A percentile compares a stretch with the other conserved stretches of the same genome.
These are phyloP conservation scores for Chlamydomonas asymmetrica DNA, from an alignment of 139 green algal genomes.

Conservation along the genomic window DNA sequence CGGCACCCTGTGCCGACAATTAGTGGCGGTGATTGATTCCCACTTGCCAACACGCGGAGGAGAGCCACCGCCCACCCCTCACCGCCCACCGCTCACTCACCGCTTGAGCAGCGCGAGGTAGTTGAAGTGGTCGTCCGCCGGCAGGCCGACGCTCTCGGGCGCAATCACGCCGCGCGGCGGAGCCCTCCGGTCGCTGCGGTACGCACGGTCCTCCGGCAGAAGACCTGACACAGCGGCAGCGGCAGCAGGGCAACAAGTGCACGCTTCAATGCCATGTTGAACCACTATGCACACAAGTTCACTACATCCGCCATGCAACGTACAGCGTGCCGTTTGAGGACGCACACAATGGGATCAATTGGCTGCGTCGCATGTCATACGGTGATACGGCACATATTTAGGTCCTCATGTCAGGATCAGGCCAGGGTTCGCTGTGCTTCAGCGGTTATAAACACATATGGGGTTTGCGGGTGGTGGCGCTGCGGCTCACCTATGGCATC, in stretches of 20 bases:
- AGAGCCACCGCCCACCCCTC: too few species aligned
- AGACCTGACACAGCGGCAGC: not conserved
- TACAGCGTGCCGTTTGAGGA: not conserved
- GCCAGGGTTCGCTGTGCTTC: too few species aligned
- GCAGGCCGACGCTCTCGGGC: slow-evolving; percentile 30
- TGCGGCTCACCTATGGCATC: too few species aligned
- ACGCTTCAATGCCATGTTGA: not conserved
- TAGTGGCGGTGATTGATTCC: too few species aligned
- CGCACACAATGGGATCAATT: not conserved
- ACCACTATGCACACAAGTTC: not conserved
- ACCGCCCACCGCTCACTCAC: not conserved
- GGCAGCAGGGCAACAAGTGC: not conserved
- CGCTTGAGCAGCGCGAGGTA: slow-evolving; percentile 32
- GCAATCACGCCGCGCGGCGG: slow-evolving; percentile 16
- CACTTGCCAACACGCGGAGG: too few species aligned
- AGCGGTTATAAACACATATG: too few species aligned
- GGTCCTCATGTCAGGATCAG: not conserved
- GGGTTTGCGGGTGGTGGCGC: too few species aligned
- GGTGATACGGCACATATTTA: not conserved
- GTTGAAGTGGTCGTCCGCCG: slow-evolving; percentile 32
- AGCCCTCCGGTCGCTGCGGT: not conserved
- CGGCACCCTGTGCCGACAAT: too few species aligned
- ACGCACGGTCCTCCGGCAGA: slow-evolving; percentile 11
- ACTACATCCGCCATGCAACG: not conserved
- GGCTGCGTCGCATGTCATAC: not conserved